Evolutionary conservation across 225 moss, liverwort and hornwort species (phyloP).

Genomic region (Straminergon stramineum): DNA sequence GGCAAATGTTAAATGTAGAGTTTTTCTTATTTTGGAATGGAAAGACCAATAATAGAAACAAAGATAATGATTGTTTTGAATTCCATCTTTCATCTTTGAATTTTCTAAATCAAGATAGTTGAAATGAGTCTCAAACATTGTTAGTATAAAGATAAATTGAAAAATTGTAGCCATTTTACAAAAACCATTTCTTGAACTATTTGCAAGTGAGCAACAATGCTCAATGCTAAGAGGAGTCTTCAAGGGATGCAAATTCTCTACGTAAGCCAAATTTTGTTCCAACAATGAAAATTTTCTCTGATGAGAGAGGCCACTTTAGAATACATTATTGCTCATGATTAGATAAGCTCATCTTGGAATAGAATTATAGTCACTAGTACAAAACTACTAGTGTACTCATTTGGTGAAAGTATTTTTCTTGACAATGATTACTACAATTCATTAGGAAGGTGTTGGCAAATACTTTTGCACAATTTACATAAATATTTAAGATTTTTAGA

Average conservation of each 20-base stretch:
- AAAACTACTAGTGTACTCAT: not conserved
- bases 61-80: not conserved
- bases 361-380: not conserved
- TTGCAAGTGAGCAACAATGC: not conserved
- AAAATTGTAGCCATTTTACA: too few species aligned
- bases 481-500: too few species aligned
- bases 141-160: too few species aligned
- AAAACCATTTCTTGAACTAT: too few species aligned
- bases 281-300: not conserved
- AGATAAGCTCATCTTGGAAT: not conserved
- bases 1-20: not conserved
- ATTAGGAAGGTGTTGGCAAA: accelerated
- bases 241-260: not conserved
- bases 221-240: not conserved
- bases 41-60: not conserved
- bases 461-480: not conserved
- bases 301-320: too few species aligned
- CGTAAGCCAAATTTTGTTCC: not conserved
- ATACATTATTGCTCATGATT: too few species aligned
- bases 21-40: not conserved
- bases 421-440: not conserved
- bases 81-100: too few species aligned
- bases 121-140: too few species aligned
- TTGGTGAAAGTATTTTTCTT: not conserved
- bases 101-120: not conserved